These are phyloP conservation scores for Moesziomyces sp. DNA, from an alignment of 1,284 basidiomycete genomes.

Conservation along the genomic window DNA sequence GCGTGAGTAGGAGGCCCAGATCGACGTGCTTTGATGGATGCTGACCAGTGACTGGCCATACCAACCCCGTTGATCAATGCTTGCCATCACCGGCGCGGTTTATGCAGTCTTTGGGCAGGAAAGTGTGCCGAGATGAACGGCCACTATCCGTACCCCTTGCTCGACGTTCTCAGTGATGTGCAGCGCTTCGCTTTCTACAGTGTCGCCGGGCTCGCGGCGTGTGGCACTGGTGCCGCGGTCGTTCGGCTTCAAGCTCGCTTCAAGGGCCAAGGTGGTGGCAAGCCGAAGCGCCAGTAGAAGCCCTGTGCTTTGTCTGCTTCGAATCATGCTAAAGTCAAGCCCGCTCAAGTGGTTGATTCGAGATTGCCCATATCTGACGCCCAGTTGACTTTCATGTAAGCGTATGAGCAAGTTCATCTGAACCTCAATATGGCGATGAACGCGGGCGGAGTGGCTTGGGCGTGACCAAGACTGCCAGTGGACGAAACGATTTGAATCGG, in stretches of 20 bases:
- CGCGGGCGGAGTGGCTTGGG: too few species aligned
- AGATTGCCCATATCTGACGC: too few species aligned
- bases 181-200: slow-evolving; percentile 32
- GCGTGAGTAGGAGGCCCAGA: slow-evolving; percentile 9
- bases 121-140: slow-evolving; percentile 50
- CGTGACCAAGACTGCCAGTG: too few species aligned
- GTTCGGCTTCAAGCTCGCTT: slow-evolving; percentile 18
- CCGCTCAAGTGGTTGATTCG: too few species aligned
- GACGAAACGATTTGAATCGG: too few species aligned
- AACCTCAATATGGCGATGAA: too few species aligned
- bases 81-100: too few species aligned
- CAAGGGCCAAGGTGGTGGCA: background rate
- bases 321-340: too few species aligned
- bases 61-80: background rate
- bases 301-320: too few species aligned
- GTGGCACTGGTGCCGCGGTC: slow-evolving; percentile 7
- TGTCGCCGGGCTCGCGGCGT: slow-evolving; percentile 10
- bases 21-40: background rate
- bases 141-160: slow-evolving; percentile 51
- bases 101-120: slow-evolving; percentile 44
- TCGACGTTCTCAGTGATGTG: slow-evolving; percentile 29
- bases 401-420: too few species aligned
- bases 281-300: background rate
- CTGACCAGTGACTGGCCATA: background rate
- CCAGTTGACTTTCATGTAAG: too few species aligned